These are phyloP conservation scores for Metarhizium album DNA, from an alignment of 2,329 filamentous ascomycete genomes.

Conservation along the genomic window DNA sequence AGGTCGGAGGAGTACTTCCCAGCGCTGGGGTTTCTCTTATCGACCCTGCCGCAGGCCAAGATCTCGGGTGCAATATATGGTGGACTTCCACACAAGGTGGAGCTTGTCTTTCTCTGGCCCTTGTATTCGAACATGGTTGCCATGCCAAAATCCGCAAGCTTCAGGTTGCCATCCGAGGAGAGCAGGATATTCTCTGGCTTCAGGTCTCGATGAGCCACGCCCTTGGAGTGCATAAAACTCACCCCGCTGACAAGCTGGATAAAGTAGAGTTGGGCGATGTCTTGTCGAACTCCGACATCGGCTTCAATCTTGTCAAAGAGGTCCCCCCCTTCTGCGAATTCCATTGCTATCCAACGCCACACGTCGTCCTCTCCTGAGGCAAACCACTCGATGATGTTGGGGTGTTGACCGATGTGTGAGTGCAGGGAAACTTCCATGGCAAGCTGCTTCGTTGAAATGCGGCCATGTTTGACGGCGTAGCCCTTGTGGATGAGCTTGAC, in stretches of 20 bases:
- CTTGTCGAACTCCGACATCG: slow-evolving; percentile 85
- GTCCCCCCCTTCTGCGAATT: slow-evolving; percentile 88
- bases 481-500: slow-evolving; percentile 99
- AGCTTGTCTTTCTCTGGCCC: slow-evolving; percentile 68
- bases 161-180: slow-evolving; percentile 73
- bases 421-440: slow-evolving; percentile 87
- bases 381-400: slow-evolving; percentile 90
- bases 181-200: slow-evolving; percentile 95
- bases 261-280: slow-evolving; percentile 96
- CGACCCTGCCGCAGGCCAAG: slow-evolving; percentile 38
- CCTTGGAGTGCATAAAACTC: slow-evolving; percentile 91
- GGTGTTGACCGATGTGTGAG: slow-evolving; percentile 76
- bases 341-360: slow-evolving; percentile 99
- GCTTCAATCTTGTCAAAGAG: slow-evolving; percentile 99
- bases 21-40: slow-evolving; percentile 37
- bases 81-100: slow-evolving; percentile 87
- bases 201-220: slow-evolving; percentile 83
- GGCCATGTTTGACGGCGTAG: slow-evolving; percentile 81
- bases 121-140: slow-evolving; percentile 89
- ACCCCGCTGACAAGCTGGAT: slow-evolving; percentile 82
- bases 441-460: slow-evolving; percentile 80
- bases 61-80: slow-evolving; percentile 98
- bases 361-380: slow-evolving; percentile 71
- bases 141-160: slow-evolving; percentile 93
- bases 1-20: slow-evolving; percentile 64